Evolutionary conservation across 1,284 basidiomycete genomes (phyloP).

Genomic region (Cutaneotrichosporon arboriforme): DNA sequence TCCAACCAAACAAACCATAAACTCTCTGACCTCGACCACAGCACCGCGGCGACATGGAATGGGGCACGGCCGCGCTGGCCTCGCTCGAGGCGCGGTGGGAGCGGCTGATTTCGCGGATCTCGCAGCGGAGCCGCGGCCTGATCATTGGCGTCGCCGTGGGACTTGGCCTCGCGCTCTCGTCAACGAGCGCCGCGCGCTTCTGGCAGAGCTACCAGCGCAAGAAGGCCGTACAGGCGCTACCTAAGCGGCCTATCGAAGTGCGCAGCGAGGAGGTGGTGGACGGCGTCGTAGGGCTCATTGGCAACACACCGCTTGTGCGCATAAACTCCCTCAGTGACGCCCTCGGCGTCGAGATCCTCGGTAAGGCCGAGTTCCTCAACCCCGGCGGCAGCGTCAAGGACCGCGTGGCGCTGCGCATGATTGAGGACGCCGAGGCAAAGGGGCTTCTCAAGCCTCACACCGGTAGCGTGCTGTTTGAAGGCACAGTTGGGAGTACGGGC

Average conservation of each 20-base stretch:
- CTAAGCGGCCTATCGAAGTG: slow-evolving; percentile 64
- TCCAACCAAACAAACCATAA: too few species aligned
- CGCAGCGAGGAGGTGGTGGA: slow-evolving; percentile 62
- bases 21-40: too few species aligned
- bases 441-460: slow-evolving; percentile 81
- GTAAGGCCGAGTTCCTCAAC: slow-evolving; percentile 64
- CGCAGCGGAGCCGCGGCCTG: slow-evolving; percentile 47
- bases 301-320: slow-evolving; percentile 90
- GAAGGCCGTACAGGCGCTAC: slow-evolving; percentile 40
- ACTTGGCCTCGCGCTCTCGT: slow-evolving; percentile 62
- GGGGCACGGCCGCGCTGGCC: not conserved
- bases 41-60: not conserved
- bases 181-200: slow-evolving; percentile 56
- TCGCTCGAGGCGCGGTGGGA: not conserved
- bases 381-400: slow-evolving; percentile 98
- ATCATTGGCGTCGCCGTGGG: slow-evolving; percentile 64
- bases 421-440: slow-evolving; percentile 81
- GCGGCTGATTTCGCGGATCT: slow-evolving; percentile 17
- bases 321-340: slow-evolving; percentile 87
- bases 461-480: slow-evolving; percentile 92
- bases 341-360: slow-evolving; percentile 83
- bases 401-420: slow-evolving; percentile 85
- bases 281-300: slow-evolving; percentile 76
- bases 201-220: slow-evolving; percentile 53
- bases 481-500: slow-evolving; percentile 94